Conservation (phyloP, 345 rosid genomes). For the Lepidium didymum region DNA sequence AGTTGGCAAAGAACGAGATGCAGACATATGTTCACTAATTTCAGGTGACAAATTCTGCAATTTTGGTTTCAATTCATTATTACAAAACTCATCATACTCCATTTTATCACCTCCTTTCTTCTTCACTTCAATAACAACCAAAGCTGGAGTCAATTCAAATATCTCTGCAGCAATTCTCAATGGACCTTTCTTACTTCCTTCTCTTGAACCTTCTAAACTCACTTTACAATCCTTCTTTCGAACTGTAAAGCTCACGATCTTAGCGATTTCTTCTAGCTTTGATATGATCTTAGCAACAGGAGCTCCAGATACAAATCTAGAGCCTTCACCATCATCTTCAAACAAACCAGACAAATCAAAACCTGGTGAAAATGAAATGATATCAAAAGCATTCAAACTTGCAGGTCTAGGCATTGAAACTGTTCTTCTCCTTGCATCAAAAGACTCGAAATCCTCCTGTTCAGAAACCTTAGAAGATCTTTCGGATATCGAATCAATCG, state of each 20-base stretch:
- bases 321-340: slow-evolving; percentile 56
- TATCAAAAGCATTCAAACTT: slow-evolving; percentile 65
- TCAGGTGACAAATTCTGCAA: slow-evolving; percentile 53
- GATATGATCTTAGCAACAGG: slow-evolving; percentile 53
- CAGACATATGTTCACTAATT: slow-evolving; percentile 21
- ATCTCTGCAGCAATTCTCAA: slow-evolving; percentile 56
- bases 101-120: slow-evolving; percentile 81
- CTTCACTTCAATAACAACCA: slow-evolving; percentile 85
- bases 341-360: slow-evolving; percentile 64
- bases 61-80: slow-evolving; percentile 66
- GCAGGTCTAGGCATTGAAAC: slow-evolving; percentile 48
- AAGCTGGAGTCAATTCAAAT: slow-evolving; percentile 53
- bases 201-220: slow-evolving; percentile 62
- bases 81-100: slow-evolving; percentile 81
- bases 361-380: slow-evolving; percentile 63
- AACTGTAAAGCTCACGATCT: slow-evolving; percentile 54
- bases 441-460: slow-evolving; percentile 42
- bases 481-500: slow-evolving; percentile 32
- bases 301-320: slow-evolving; percentile 57
- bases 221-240: slow-evolving; percentile 69
- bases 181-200: slow-evolving; percentile 55
- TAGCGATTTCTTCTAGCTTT: slow-evolving; percentile 66
- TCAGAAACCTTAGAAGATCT: slow-evolving; percentile 47
- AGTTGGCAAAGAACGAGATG: slow-evolving; percentile 7
- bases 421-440: slow-evolving; percentile 24